These are phyloP conservation scores for Colletotrichum sp. DNA, from an alignment of 2,329 filamentous ascomycete species.

Conservation along the genomic window DNA sequence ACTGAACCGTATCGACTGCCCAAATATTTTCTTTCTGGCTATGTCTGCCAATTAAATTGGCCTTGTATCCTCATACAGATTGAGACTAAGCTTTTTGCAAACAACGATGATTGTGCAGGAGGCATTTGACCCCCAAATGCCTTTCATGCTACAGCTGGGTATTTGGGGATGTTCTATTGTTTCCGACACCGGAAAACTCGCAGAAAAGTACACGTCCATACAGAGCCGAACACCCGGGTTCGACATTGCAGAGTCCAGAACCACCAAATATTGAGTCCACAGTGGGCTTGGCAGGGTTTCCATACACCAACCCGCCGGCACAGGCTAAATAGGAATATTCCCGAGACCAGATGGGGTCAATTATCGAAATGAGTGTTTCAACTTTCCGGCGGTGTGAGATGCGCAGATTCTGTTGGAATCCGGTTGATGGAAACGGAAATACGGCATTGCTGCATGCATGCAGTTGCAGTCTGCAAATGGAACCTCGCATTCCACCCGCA, in stretches of 20 bases:
- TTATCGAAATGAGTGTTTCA: neutral
- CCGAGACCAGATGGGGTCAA: neutral
- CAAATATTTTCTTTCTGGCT: neutral
- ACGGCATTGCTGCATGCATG: neutral
- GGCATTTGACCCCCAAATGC: neutral
- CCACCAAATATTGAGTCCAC: neutral
- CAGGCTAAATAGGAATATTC: neutral
- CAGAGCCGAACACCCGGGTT: neutral
- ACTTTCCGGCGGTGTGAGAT: neutral
- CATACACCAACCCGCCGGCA: neutral
- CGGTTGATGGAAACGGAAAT: neutral
- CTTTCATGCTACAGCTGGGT: neutral
- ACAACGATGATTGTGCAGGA: neutral
- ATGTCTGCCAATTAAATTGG: neutral
- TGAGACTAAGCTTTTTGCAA: accelerated
- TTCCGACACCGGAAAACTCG: neutral
- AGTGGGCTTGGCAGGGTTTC: neutral
- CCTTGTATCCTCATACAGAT: neutral
- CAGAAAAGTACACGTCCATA: neutral
- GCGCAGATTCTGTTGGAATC: neutral
- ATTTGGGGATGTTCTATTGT: neutral
- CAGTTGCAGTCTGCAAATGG: neutral
- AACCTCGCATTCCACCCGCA: neutral
- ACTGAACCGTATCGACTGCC: neutral
- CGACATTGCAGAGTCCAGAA: neutral